Percentiles rank a stretch among this genome's conserved stretches.
Conservation (phyloP, 2,329 filamentous ascomycete genomes). For the Botrytis deweyae region DNA sequence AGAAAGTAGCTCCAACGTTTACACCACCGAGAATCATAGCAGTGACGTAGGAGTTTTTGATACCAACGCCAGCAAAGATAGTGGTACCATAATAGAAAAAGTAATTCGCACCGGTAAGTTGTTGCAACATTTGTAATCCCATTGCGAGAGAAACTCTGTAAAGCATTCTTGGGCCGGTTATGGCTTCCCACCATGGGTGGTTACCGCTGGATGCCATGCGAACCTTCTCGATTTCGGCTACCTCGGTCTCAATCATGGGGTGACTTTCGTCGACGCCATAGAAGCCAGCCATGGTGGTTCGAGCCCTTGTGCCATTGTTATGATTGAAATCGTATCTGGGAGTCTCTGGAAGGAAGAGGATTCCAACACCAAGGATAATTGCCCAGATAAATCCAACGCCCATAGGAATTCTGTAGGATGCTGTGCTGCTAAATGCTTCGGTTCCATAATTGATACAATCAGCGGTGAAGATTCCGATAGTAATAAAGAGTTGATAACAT, state of each 20-base stretch:
- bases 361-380: constrained; percentile 52
- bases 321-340: constrained; percentile 55
- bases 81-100: constrained; percentile 66
- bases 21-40: constrained; percentile 68
- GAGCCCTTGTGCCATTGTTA: constrained; percentile 49
- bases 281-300: constrained; percentile 52
- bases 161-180: constrained; percentile 57
- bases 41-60: constrained; percentile 63
- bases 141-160: constrained; percentile 67
- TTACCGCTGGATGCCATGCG: constrained; percentile 47
- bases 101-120: constrained; percentile 64
- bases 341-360: constrained; percentile 55
- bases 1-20: constrained; percentile 62
- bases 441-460: constrained; percentile 55
- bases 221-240: constrained; percentile 51
- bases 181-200: constrained; percentile 64
- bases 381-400: constrained; percentile 55
- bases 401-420: constrained; percentile 63
- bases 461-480: constrained; percentile 62
- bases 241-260: constrained; percentile 52
- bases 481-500: constrained; percentile 74
- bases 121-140: constrained; percentile 63
- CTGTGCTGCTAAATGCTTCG: constrained; percentile 40
- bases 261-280: constrained; percentile 46
- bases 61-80: constrained; percentile 62